Conservation (phyloP, 1,139 yeast genomes). For the Yamadazyma trypodendri region DNA sequence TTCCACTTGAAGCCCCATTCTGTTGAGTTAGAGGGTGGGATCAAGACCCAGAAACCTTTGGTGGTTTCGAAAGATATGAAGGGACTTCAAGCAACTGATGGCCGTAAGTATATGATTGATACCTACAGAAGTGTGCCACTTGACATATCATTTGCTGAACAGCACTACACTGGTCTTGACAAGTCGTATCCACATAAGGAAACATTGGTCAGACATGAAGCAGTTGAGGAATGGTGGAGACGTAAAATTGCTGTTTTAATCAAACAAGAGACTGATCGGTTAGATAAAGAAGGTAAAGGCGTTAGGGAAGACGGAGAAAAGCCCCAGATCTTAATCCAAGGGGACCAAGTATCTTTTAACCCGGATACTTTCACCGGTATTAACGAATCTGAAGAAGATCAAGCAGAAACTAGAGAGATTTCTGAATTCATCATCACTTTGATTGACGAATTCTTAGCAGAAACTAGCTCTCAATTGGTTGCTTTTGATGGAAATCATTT, state of each 20-base stretch:
- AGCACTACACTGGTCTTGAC: conserved; percentile 41
- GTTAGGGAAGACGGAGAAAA: conserved; percentile 33
- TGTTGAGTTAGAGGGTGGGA: conserved; percentile 39
- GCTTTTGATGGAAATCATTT: conserved; percentile 85
- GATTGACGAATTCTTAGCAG: conserved; percentile 63
- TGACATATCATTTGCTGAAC: conserved; percentile 73
- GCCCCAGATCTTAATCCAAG: conserved; percentile 55
- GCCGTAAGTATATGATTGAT: conserved; percentile 81
- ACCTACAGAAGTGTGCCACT: conserved; percentile 81
- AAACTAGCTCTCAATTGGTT: conserved; percentile 52
- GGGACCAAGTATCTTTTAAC: conserved; percentile 59
- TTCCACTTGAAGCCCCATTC: conserved; percentile 76
- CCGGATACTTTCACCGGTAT: conserved; percentile 72
- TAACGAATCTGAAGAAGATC: conserved; percentile 50
- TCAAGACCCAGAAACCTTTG: conserved; percentile 43
- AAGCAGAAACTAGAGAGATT: conserved; percentile 61
- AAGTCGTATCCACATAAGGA: conserved; percentile 81
- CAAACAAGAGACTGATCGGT: conserved; percentile 49
- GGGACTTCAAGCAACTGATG: conserved; percentile 85
- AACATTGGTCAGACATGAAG: conserved; percentile 79
- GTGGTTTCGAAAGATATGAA: conserved; percentile 77
- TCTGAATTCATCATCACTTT: conserved; percentile 62
- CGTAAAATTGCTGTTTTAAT: conserved; percentile 57
- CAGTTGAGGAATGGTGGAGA: conserved; percentile 89
- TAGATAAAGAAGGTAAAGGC: conserved; percentile 36